Evolutionary conservation across 371 early-diverging fungal genomes (phyloP), one percentile per base, ranked within the genome.

Genomic region (Mortierella sp.): DNA sequence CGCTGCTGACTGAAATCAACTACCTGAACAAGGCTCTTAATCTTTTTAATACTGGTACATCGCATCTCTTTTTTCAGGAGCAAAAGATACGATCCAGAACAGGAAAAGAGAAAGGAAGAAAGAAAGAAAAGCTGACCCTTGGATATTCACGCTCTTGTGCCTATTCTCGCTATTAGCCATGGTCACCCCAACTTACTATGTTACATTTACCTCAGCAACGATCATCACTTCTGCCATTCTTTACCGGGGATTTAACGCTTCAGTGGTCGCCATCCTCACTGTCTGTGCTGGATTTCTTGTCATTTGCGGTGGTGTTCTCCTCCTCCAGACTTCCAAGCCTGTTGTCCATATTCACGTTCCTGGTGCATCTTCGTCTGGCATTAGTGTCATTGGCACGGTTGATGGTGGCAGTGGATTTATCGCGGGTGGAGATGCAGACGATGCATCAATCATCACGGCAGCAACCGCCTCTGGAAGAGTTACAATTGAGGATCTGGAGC

Each of bases 21-120:
- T 98, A 97, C 79, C 92, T 98, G 62, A 98, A 98, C 86, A 98
- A 98, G 82, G 97, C 98, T 7, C 86, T 98, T 47, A 97, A 96
- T 70, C 70, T 94, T 26, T 98, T 97, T 81, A 94, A 94, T 61
- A 97, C 98, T 11, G 75, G 75, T 75, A 75, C 21, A 18, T 21
- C 11, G 16, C 44, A 37, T 9, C 37, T 37, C 37, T n/a, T n/a
- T n/a, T n/a, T n/a, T n/a, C n/a, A n/a, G n/a, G n/a, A n/a, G n/a
- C n/a, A n/a, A n/a, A n/a, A n/a, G n/a, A n/a, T n/a, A n/a, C 37
- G 9, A 37, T 9, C 37, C 3, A 9, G 37, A 37, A 9, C 37
- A 9, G 37, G 37, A 9, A 37, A 37, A 3, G 9, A 37, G 9
- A 37, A 37, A 37, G 37, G 37, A 37, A 37, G 9, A 3, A 9